Conservation (phyloP, 257 asterid species). For the Rauvolfia tetraphylla region DNA sequence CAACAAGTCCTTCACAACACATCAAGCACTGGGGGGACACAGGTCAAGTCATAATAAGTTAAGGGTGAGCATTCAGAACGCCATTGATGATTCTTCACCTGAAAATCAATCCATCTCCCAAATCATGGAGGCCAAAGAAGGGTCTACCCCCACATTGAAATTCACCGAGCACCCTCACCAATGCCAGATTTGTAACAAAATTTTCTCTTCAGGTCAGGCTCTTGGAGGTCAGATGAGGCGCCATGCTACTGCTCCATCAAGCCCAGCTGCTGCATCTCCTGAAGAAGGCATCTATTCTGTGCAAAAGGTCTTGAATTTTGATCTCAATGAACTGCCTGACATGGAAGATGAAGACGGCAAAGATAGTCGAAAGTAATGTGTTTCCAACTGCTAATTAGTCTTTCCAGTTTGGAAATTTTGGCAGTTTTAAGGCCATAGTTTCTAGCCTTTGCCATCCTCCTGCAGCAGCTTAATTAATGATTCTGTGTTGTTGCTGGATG, state of each 20-base stretch:
- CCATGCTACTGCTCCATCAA: slow-evolving; percentile 17
- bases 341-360: slow-evolving; percentile 1
- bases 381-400: too few relatives aligned
- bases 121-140: background rate
- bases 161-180: background rate
- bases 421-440: too few relatives aligned
- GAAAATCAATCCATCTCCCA: background rate
- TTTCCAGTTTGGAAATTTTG: too few relatives aligned
- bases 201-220: slow-evolving; percentile 27
- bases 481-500: too few relatives aligned
- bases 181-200: slow-evolving; percentile 27
- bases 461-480: too few relatives aligned
- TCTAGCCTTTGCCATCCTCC: too few relatives aligned
- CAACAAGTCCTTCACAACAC: slow-evolving; percentile 20
- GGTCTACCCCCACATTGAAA: background rate
- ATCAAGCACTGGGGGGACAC: slow-evolving; percentile 65
- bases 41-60: slow-evolving; percentile 53
- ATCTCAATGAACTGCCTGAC: slow-evolving; percentile 30
- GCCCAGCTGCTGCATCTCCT: background rate
- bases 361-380: background rate
- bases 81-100: slow-evolving; percentile 12
- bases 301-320: slow-evolving; percentile 17
- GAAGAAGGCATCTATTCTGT: background rate
- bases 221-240: slow-evolving; percentile 42
- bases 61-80: slow-evolving; percentile 25